Evolutionary conservation across 176 grass and related monocot species (phyloP), one percentile per base, ranked within the genome.

Genomic region (Oryza punctata): DNA sequence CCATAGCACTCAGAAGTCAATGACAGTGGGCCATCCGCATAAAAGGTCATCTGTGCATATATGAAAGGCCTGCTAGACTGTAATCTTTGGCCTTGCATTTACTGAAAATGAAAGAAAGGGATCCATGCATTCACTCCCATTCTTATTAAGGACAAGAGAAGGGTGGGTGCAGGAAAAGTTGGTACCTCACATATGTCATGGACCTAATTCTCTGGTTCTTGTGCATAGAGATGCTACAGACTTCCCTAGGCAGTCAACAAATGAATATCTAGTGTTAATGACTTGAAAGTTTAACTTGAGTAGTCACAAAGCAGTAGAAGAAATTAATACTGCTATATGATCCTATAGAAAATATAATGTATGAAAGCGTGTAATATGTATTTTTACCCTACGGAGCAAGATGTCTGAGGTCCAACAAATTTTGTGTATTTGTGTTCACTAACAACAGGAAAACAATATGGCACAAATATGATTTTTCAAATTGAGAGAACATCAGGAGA

Each of bases 171-270:
- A 21, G 63, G 63, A 66, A 45, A 37, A 75, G 41, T 52, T 44
- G 28, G 19, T 27, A 83, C 43, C 25, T 75, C 81, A 75, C 7
- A 49, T 14, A 43, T 73, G 67, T 19, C 70, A 65, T 65, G 19
- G 30, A 33, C 77, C 77, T 79, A 65, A 32, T 66, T 49, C 13
- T 38, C 7, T 66, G 27, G 35, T 33, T 33, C 45, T 26, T 26
- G 59, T n/a, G 5, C 19, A 47, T 1, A 44, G 40, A 14, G 26
- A 43, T 63, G 9, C 40, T 25, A 41, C 30, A 38, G 0, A 3
- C 14, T 70, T 41, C 23, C 30, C 10, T 4, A 45, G 8, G 32
- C 19, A 28, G 23, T 41, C 54, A 2, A 63, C 16, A 44, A 29
- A 13, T 73, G 40, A 45, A 35, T 28, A 21, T 47, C 27, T 23